Evolutionary conservation across 2,329 filamentous ascomycete species (phyloP), one percentile per base, ranked within the genome.

Genomic region (Claviceps citrina): DNA sequence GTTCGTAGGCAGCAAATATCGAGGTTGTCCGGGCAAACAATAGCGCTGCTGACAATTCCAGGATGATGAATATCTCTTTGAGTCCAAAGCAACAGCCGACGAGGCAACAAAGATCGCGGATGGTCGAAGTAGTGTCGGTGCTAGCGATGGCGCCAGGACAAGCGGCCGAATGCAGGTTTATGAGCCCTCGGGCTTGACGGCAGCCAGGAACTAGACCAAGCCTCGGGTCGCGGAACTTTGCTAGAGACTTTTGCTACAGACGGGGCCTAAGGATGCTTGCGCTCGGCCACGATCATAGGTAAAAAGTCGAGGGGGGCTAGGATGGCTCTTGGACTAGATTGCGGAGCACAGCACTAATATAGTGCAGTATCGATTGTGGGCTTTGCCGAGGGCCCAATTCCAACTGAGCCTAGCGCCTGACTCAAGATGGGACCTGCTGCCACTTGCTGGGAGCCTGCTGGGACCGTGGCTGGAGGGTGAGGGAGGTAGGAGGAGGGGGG

Each of bases 281-380:
- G 42, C 47, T 46, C 41, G 43, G 42, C 47, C 44, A 43, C 46
- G 48, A 50, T 50, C 43, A 51, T 40, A 47, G 40, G 44, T 39
- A 43, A 44, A 44, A 51, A 44, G 45, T 48, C 45, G 43, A 49
- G 43, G 44, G n/a, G 43, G 48, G 46, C 47, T 47, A 47, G 46
- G 47, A 45, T 38, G 43, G 34, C 43, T 44, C 52, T 53, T 46
- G 49, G 50, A 54, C 50, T 47, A 50, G 54, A 54, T 57, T 58
- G 55, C 57, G 58, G 56, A 58, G 54, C 49, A 49, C 51, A 49
- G 50, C 53, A 58, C 58, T 61, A 61, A 58, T 61, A 60, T 60
- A 61, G 58, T 59, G 54, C 54, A 53, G 47, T 56, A 50, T 57
- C 51, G 51, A 47, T 51, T 40, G 38, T 38, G 38, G 49, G 44